Evolutionary conservation across 139 green algal genomes (phyloP), one percentile per base, ranked within the genome.

Genomic region (Ulvella scutata): DNA sequence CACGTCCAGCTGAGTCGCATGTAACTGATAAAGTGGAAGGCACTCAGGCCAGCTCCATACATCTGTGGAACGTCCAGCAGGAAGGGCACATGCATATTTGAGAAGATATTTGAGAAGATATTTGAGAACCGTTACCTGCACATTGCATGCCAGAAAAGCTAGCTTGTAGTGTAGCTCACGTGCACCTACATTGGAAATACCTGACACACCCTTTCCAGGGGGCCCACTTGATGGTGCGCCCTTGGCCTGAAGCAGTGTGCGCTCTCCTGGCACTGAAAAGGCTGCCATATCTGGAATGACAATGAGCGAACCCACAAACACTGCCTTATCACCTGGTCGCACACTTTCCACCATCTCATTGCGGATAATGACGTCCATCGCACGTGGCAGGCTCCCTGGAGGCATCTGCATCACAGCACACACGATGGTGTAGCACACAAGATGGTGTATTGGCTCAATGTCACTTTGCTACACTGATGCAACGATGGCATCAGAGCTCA

Each of bases 281-380:
- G 88, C 85, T 2, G 85, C 85, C 21, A 96, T 87, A 62, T 99
- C 95, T 3, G 95, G 95, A 43, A 98, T 91, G 33, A 95, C 95
- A 62, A 98, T 88, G 76, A 99, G 83, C n/a, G 77, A 88, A 43
- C 95, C 95, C 1, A 88, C 92, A 77, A 98, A 98, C 2, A 92
- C 73, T 3, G 86, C 79, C 81, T 96, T 95, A 86, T 99, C 95
- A 28, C 95, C 95, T 2, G 95, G 90, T n/a, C 96, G 87, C 37
- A 92, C 92, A n/a, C 80, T 74, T 77, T 99, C 95, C 33, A 98
- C 93, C 9, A 85, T 78, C 75, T 97, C 87, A 76, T 96, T 87
- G 38, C 95, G 84, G 72, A 99, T 80, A 43, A 99, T 92, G 3
- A 99, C 92, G 43, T 98, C 95, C 75, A 98, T 89, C 0, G 90